phyloP scores from a whole-genome alignment of 2,329 filamentous ascomycete species.

The Chalaropsis thielavioides region DNA sequence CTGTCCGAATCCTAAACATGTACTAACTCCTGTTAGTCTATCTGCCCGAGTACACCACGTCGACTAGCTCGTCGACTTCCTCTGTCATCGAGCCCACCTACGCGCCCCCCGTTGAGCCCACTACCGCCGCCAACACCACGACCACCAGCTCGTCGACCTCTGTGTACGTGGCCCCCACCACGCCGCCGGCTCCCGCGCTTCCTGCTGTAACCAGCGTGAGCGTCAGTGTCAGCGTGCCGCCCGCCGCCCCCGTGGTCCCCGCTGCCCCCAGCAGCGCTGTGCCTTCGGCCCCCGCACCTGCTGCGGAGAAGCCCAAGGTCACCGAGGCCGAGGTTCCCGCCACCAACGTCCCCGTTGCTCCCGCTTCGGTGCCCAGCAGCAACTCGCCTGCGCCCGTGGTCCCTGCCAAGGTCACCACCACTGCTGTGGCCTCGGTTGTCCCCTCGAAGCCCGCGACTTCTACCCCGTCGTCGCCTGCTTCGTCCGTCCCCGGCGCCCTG shows the following conservation, averaged over 20 bases:
- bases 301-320: not conserved
- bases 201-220: not conserved
- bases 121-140: slow-evolving; percentile 21
- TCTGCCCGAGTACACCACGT: not conserved
- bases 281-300: not conserved
- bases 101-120: slow-evolving; percentile 21
- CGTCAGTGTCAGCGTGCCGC: not conserved
- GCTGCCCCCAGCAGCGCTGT: not conserved
- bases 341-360: not conserved
- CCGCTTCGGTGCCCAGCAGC: not conserved
- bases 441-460: slow-evolving; percentile 22
- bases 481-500: slow-evolving; percentile 21
- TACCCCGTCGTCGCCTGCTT: slow-evolving; percentile 19
- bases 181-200: slow-evolving; percentile 13
- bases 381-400: not conserved
- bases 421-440: slow-evolving; percentile 20
- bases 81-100: slow-evolving; percentile 22
- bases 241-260: not conserved
- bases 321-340: not conserved
- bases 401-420: slow-evolving; percentile 16
- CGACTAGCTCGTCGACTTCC: slow-evolving; percentile 20
- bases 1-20: too few relatives aligned
- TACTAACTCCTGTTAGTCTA: slow-evolving; percentile 1
- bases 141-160: slow-evolving; percentile 20
- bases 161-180: slow-evolving; percentile 13